Base-by-base conservation (phyloP, 2,329 filamentous ascomycete species). In the Ceratocystis cubensis region DNA sequence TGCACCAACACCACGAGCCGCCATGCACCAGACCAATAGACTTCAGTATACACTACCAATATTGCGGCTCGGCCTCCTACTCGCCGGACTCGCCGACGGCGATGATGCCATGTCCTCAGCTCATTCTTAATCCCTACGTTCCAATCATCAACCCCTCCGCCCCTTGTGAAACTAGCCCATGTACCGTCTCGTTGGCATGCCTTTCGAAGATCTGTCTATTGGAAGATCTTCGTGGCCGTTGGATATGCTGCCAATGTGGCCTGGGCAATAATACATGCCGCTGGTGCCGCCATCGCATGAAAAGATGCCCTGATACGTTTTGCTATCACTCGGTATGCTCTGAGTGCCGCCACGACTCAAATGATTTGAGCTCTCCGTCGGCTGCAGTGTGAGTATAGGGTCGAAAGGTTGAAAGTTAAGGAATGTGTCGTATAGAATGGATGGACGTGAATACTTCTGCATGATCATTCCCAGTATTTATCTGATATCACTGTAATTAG, bases 291-390 rank as follows among this genome's bases (percentile, higher is more conserved):
- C 78, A 80, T 68, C 76, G 73, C 65, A 77, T 78, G 75, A 75
- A 73, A 65, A 75, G 75, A 13, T 77, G 78, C 68, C 78, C 79
- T 8, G 77, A 82, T 69, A 79, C 78, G 1, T 78, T 81, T 57
- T 83, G 80, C 72, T 81, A 81, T 69, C 81, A 83, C 67, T 72
- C 73, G n/a, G 76, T 81, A 63, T 83, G 81, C 70, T 72, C 74
- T 48, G 70, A 70, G 2, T 82, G 80, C 68, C 73, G 72, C 57
- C 68, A 75, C 10, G 77, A 80, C 67, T 41, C 44, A 28, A 50
- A 6, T 10, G 61, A 63, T 15, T 13, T 63, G 44, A 50, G 25
- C 6, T 15, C 61, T 13, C 44, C 61, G 5, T 8, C 53, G 5
- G 22, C 53, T 30, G 28, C 53, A 17, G 15, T 25, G 45, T 57